phyloP scores from a whole-genome alignment of 306 rosid genomes.

The Medicago arabica region DNA sequence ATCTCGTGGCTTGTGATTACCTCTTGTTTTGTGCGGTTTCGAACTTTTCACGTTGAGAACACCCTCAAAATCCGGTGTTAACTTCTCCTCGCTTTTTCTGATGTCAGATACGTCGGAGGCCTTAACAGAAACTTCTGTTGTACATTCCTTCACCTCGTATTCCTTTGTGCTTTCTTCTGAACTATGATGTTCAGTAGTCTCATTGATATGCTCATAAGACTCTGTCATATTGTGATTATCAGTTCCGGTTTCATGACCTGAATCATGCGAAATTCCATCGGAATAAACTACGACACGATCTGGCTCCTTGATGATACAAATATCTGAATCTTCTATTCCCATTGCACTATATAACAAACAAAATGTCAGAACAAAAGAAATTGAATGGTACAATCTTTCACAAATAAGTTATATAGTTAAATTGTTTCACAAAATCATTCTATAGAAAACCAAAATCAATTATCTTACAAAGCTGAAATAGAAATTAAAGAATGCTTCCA shows the following conservation, averaged over 20 bases:
- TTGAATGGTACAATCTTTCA: constrained; percentile 28
- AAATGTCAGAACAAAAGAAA: constrained; percentile 37
- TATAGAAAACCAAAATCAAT: no score
- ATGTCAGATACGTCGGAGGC: constrained; percentile 42
- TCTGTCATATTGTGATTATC: constrained; percentile 56
- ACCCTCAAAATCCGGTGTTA: constrained; percentile 50
- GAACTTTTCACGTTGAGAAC: constrained; percentile 48
- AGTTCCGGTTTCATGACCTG: constrained; percentile 55
- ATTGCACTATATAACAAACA: constrained; percentile 59
- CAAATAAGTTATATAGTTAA: not conserved
- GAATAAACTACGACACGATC: constrained; percentile 72
- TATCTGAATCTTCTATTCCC: constrained; percentile 81
- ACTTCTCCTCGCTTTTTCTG: constrained; percentile 52
- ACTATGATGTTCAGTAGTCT: constrained; percentile 59
- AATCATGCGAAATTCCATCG: constrained; percentile 58
- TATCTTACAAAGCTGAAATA: not conserved
- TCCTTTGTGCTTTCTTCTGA: constrained; percentile 86
- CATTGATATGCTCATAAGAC: constrained; percentile 67
- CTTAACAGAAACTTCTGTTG: constrained; percentile 73
- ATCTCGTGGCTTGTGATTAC: constrained; percentile 53
- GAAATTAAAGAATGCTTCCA: not conserved
- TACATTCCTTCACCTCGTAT: constrained; percentile 96
- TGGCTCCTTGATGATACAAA: constrained; percentile 89
- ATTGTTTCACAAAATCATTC: no score
- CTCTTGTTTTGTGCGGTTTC: constrained; percentile 55